Evolutionary conservation across 345 rosid genomes (phyloP).

Genomic region (Leavenworthia alabamica): DNA sequence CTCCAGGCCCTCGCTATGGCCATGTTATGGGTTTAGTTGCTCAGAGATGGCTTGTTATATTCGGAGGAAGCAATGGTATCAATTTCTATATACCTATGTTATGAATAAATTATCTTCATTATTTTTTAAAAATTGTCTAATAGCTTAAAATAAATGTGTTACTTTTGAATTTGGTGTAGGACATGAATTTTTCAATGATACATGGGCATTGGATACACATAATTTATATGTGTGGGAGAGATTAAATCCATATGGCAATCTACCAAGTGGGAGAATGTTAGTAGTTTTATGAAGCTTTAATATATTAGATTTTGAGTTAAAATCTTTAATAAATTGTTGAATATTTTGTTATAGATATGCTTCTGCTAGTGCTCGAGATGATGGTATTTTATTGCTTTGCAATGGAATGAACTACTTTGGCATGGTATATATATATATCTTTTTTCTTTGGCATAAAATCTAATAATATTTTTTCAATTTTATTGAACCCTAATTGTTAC

Average conservation of each 20-base stretch:
- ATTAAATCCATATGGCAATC: slow-evolving; percentile 62
- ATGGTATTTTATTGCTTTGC: slow-evolving; percentile 71
- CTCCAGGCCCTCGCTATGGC: slow-evolving; percentile 87
- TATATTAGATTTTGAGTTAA: too few species aligned
- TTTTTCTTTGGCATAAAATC: too few species aligned
- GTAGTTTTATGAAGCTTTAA: slow-evolving; percentile 27
- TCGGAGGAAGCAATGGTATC: slow-evolving; percentile 77
- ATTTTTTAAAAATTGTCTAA: neutral
- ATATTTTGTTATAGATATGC: slow-evolving; percentile 54
- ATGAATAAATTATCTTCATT: neutral
- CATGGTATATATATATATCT: too few species aligned
- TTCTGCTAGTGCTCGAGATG: slow-evolving; percentile 65
- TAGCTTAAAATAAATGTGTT: neutral
- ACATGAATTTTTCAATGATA: slow-evolving; percentile 60
- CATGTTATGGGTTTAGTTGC: slow-evolving; percentile 79
- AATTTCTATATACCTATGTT: neutral
- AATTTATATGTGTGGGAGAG: slow-evolving; percentile 61
- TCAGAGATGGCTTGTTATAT: slow-evolving; percentile 51
- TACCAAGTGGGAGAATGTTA: slow-evolving; percentile 76
- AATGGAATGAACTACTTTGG: slow-evolving; percentile 77
- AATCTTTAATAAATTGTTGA: neutral
- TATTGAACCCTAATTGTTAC: neutral
- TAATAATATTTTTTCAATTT: too few species aligned
- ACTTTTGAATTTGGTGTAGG: slow-evolving; percentile 33
- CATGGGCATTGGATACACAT: slow-evolving; percentile 72